Base-by-base conservation (phyloP, 495 filamentous ascomycete species). In the Penicillium salamii region DNA sequence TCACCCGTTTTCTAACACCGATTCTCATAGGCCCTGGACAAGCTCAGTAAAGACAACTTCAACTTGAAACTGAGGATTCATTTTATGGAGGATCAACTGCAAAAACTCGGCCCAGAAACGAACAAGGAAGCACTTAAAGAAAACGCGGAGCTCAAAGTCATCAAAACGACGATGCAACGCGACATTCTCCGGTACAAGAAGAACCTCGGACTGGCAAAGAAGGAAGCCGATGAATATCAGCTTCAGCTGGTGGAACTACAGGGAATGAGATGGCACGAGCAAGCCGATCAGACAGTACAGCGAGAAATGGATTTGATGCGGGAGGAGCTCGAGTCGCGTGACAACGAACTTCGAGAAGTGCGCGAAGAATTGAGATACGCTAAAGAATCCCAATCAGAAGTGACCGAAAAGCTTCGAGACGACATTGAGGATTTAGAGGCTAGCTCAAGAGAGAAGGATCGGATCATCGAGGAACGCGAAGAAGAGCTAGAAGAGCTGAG, bases 31-130 rank as follows among this genome's bases (percentile, higher is more conserved):
- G 81, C 84, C 48, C 92, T 98, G 57, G 90, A 96, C 67, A 88
- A 86, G 60, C 90, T 97, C 52, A 90, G 97, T 65, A 98, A 97
- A 71, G 76, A 78, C 50, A 97, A 97, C 59, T 98, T 96, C 61
- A 95, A 95, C 52, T 76, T 98, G 32, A 98, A 98, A 68, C 79
- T 98, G 48, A 97, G 96, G 69, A 93, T 97, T 32, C 91, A 96
- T 68, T 97, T 92, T 58, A 75, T 98, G 21, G 90, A 92, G 67
- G 89, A 97, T 56, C 84, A 87, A 19, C 63, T 97, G 13, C 78
- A 85, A 31, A 95, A 92, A 62, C 80, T 84, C 19, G 95, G 93
- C 0, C 91, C 90, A 2, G 86, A 87, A 28, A 90, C 89, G 73
- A 91, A 90, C 62, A 86, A 92, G 55, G 80, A 82, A 17, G 89